Base-by-base conservation (phyloP, 2,329 filamentous ascomycete genomes). In the Erysiphe neolycopersici region DNA sequence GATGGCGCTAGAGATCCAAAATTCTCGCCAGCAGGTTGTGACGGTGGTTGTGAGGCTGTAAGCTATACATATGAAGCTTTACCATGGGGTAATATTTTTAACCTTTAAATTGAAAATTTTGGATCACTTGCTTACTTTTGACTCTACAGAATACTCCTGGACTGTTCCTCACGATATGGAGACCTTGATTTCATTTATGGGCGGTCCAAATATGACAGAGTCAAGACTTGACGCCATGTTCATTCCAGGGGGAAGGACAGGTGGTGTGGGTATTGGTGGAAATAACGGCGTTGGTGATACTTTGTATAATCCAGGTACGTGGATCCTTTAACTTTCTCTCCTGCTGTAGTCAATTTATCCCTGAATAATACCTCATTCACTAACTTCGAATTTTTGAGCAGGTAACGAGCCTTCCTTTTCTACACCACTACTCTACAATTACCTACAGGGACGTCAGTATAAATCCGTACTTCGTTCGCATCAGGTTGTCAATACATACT, bases 341-440 rank as follows among this genome's bases (percentile, higher is more conserved):
- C 16, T 1, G 35, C 35, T n/a, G 26, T 3, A 36, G 66, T 79
- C 29, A 78, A 76, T 58, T 70, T 79, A 66, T 65, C 53, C 19
- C 47, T 45, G 2, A 54, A 54, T 38, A 47, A 53, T 29, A 49
- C 50, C 6, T 48, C 47, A 18, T 79, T 80, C 59, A 69, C 67
- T 11, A 67, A 79, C 29, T 79, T 77, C 58, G 71, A 79, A 66
- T 65, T 26, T 26, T 8, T 26, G 22, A 6, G 8, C 53, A 36
- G 49, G 47, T 3, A 54, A 54, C 37, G 51, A 54, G 30, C 51
- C 52, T 9, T 49, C 48, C 22, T 80, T 80, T 59, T 69, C 67
- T 0, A 69, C 69, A 0, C 75, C 75, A 0, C 81, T 74, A 56
- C 63, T 80, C 2, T 81, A 75, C 62, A 72, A 76, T 57, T 81